Conservation (phyloP, 768 basidiomycete genomes). For the Collybiopsis luxurians region DNA sequence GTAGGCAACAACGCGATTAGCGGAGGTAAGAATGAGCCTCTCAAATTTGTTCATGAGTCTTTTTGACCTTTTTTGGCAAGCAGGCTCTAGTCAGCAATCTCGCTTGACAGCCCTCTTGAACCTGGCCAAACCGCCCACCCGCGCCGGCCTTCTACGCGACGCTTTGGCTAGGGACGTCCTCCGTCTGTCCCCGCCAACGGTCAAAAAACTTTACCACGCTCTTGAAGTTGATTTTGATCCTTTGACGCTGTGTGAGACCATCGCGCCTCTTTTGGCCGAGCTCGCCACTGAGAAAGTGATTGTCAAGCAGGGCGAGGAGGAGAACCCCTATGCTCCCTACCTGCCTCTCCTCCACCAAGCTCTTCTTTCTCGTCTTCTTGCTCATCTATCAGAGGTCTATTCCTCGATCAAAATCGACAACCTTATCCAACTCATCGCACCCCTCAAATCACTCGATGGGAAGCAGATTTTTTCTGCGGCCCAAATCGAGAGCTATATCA, state of each 20-base stretch:
- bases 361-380: constrained; percentile 85
- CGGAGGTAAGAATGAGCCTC: neutral
- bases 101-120: constrained; percentile 85
- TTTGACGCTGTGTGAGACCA: constrained; percentile 72
- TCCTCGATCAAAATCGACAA: constrained; percentile 78
- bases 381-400: constrained; percentile 92
- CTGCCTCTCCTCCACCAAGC: constrained; percentile 89
- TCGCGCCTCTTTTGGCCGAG: constrained; percentile 72
- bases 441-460: constrained; percentile 56
- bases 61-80: constrained; percentile 21
- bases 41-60: neutral
- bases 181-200: constrained; percentile 66
- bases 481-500: constrained; percentile 86
- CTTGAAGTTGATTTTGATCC: constrained; percentile 95
- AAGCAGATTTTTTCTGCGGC: constrained; percentile 65
- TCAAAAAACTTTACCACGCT: constrained; percentile 81
- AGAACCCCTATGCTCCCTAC: constrained; percentile 67
- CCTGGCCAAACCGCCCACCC: constrained; percentile 78
- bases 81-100: constrained; percentile 61
- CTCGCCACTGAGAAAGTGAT: constrained; percentile 30
- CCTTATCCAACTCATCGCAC: constrained; percentile 75
- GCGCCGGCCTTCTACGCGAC: constrained; percentile 82
- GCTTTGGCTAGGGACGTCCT: constrained; percentile 86
- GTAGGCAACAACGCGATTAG: constrained; percentile 54
- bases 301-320: constrained; percentile 9